Evolutionary conservation across 768 basidiomycete genomes (phyloP).

Genomic region (Solioccasus polychromus): DNA sequence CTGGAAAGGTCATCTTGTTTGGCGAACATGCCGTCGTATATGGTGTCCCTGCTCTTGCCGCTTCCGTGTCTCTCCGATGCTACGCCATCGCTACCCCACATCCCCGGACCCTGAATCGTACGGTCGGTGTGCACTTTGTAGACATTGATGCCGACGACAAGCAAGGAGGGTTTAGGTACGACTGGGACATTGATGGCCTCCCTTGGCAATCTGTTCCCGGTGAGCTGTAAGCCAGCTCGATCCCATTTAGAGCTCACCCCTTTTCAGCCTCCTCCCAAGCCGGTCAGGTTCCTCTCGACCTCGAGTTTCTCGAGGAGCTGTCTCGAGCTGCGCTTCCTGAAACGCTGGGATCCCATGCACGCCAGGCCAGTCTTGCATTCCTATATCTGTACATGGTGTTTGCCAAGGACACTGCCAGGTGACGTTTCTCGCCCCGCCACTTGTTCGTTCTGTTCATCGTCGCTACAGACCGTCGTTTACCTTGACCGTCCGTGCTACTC

Average conservation of each 20-base stretch:
- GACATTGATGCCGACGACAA: slow-evolving; percentile 53
- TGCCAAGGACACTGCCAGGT: slow-evolving; percentile 48
- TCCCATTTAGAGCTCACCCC: neutral
- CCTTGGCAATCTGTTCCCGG: slow-evolving; percentile 75
- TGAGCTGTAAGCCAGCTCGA: slow-evolving; percentile 4
- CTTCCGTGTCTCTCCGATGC: slow-evolving; percentile 92
- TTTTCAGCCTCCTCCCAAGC: slow-evolving; percentile 15
- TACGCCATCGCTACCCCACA: slow-evolving; percentile 82
- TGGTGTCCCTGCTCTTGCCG: slow-evolving; percentile 95
- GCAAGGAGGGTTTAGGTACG: slow-evolving; percentile 54
- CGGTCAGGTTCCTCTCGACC: slow-evolving; percentile 52
- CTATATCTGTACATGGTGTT: slow-evolving; percentile 92
- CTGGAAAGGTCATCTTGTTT: slow-evolving; percentile 96
- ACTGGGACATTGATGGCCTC: slow-evolving; percentile 75
- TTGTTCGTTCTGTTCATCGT: slow-evolving; percentile 9
- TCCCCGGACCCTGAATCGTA: slow-evolving; percentile 50
- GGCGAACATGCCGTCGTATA: slow-evolving; percentile 99
- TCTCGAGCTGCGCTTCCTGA: slow-evolving; percentile 39
- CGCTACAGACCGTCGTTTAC: slow-evolving; percentile 65
- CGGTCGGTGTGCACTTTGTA: slow-evolving; percentile 58
- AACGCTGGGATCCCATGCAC: slow-evolving; percentile 34
- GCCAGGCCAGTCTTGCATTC: slow-evolving; percentile 67
- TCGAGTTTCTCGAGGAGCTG: slow-evolving; percentile 70
- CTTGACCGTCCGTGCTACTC: slow-evolving; percentile 79
- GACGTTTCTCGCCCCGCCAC: slow-evolving; percentile 28